Conservation (phyloP, 225 moss, liverwort and hornwort genomes). For the Ulota crispa region DNA sequence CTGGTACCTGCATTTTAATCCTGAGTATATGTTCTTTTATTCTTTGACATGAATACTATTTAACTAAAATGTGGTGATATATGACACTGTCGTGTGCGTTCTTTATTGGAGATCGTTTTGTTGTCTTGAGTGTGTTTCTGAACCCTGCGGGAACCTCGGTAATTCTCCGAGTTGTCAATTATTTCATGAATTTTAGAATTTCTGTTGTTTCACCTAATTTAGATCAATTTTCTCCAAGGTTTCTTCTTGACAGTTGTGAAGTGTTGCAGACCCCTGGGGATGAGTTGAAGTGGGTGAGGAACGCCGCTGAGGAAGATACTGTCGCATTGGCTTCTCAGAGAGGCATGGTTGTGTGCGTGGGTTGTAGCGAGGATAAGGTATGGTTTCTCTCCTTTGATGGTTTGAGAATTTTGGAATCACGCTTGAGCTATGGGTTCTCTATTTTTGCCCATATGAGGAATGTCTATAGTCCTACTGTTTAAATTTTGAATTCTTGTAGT, state of each 20-base stretch:
- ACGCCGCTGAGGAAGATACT: conserved; percentile 89
- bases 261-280: conserved; percentile 76
- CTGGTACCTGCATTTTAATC: conserved; percentile 51
- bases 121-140: neutral
- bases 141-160: neutral
- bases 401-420: conserved; percentile 2
- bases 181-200: neutral
- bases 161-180: neutral
- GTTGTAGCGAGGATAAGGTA: conserved; percentile 88
- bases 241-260: conserved; percentile 14
- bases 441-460: neutral
- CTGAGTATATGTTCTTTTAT: neutral
- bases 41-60: neutral
- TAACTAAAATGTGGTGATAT: neutral
- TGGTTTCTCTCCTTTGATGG: neutral
- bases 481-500: neutral
- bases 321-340: conserved; percentile 83
- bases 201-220: neutral
- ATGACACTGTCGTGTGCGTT: neutral
- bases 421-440: neutral
- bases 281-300: conserved; percentile 95
- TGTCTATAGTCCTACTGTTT: neutral
- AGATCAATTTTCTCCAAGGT: neutral
- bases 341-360: conserved; percentile 89
- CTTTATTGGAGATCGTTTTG: neutral